A percentile compares a stretch with the other conserved stretches of the same genome.
Conservation (phyloP, 2,329 filamentous ascomycete species). For the Aphanocladium album region DNA sequence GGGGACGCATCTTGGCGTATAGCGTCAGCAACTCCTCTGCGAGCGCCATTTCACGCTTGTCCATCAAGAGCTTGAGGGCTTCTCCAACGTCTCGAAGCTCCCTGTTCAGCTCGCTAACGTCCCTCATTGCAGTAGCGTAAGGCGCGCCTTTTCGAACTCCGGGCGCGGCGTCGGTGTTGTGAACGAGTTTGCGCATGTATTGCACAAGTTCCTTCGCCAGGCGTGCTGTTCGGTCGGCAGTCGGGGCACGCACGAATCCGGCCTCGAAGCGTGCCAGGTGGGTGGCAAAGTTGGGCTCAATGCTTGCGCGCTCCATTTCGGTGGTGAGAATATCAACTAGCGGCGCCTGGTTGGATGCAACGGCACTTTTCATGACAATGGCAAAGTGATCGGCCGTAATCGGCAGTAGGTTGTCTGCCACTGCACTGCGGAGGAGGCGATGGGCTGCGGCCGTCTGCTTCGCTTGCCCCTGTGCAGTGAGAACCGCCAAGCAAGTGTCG, state of each 20-base stretch:
- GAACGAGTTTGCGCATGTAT: constrained; percentile 22
- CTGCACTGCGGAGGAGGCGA: constrained; percentile 40
- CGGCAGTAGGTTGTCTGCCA: constrained; percentile 39
- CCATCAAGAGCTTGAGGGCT: constrained; percentile 30
- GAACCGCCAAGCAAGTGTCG: constrained; percentile 45
- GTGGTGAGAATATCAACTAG: constrained; percentile 31
- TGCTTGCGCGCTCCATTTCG: constrained; percentile 38
- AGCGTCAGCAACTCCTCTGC: constrained; percentile 52
- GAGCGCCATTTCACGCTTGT: constrained; percentile 44
- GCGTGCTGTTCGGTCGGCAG: constrained; percentile 20
- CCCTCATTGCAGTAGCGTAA: constrained; percentile 12
- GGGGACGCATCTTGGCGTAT: constrained; percentile 41
- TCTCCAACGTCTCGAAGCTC: constrained; percentile 27
- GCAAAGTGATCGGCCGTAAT: constrained; percentile 46
- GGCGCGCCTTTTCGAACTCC: not conserved
- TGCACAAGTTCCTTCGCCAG: constrained; percentile 26
- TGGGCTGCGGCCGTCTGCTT: constrained; percentile 47
- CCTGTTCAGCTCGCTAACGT: constrained; percentile 21
- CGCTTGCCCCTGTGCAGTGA: constrained; percentile 44
- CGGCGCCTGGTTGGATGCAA: constrained; percentile 39
- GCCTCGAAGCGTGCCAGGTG: constrained; percentile 40
- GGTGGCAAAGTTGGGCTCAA: constrained; percentile 38
- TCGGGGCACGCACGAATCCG: constrained; percentile 23
- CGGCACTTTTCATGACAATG: constrained; percentile 48
- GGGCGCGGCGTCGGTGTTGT: constrained; percentile 9